Evolutionary conservation across 176 grass and related monocot species (phyloP), one percentile per base, ranked within the genome.

Genomic region (Themeda triandra): DNA sequence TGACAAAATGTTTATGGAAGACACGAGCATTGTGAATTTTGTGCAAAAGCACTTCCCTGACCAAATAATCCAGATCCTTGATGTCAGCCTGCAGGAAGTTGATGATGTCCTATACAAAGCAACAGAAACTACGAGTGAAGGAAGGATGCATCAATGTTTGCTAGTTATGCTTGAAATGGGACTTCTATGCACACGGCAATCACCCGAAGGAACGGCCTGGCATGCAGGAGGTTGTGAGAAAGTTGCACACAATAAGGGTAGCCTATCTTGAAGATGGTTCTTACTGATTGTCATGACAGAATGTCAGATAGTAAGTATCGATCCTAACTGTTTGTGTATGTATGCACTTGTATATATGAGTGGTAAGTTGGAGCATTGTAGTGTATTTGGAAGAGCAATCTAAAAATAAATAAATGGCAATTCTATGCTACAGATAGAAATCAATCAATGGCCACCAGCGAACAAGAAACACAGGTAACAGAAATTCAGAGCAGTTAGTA

Each of bases 221-320:
- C 56, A 63, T 78, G 75, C 56, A n/a, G 63, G 76, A 78, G 23
- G 56, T 78, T 63, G 56, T 24, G 6, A 25, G 24, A 63, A 78
- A 63, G 56, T 28, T 78, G 76, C 8, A 78, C 13, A 12, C 13
- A 29, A 64, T 24, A 40, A 78, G n/a, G 9, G 13, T 62, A 24
- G 7, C 56, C 13, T 63, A 64, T 64, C 35, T 44, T 42, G 76
- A 23, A 36, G 56, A 59, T 59, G 4, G 8, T 18, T 37, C 36
- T 42, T 29, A 17, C n/a, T 63, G 36, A 77, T 33, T 19, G 23
- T 10, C 23, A 4, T 42, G 35, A 58, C n/a, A 78, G 51, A n/a
- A 28, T 27, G 1, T 24, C 56, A 59, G 31, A 30, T 36, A 76
- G 17, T 31, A 62, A 40, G 21, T 15, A 27, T 60, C 4, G 15